Base-by-base conservation (phyloP, 306 rosid species). In the Hippophae rhamnoides region DNA sequence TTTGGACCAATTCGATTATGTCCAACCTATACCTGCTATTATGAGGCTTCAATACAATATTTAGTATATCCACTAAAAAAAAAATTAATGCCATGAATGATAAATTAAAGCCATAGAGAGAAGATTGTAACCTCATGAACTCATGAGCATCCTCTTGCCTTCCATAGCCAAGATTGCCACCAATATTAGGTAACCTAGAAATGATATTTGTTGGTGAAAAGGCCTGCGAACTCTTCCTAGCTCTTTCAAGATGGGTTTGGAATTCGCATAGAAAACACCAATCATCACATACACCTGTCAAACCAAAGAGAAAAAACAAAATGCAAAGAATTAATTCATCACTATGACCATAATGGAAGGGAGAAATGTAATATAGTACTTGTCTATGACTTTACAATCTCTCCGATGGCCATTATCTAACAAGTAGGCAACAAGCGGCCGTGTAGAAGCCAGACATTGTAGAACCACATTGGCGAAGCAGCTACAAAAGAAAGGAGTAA, bases 141-240 rank as follows among this genome's bases (percentile, higher is more conserved):
- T 93, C 99, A 52, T 93, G 99, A 59, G 99, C 99, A 80, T 93
- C 99, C 78, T 93, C 97, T 74, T 93, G 99, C 67, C 95, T 78
- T 70, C 99, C 99, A 47, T 75, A 80, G 61, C 94, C 97, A 44
- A 93, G 73, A 61, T 85, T 84, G 62, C 95, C 97, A 55, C 97
- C 89, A 57, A 93, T 88, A 78, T 93, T 88, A 64, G 86, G 81
- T 62, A 93, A 77, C 47, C 90, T 84, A 49, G 93, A 86, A 55
- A 93, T 94, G 75, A 88, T 88, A 70, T 81, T 84, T 64, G 71
- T 82, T 3, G 99, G 97, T 56, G 97, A 86, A 80, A 93, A 88
- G n/a, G 94, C 76, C 66, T 77, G 86, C 11, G 58, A 65, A 78
- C 85, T 88, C 63, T 9, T 69, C 76, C 73, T 73, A 57, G 82